Evolutionary conservation across 768 basidiomycete genomes (phyloP), one percentile per base, ranked within the genome.

Genomic region (Floccularia luteovirens): DNA sequence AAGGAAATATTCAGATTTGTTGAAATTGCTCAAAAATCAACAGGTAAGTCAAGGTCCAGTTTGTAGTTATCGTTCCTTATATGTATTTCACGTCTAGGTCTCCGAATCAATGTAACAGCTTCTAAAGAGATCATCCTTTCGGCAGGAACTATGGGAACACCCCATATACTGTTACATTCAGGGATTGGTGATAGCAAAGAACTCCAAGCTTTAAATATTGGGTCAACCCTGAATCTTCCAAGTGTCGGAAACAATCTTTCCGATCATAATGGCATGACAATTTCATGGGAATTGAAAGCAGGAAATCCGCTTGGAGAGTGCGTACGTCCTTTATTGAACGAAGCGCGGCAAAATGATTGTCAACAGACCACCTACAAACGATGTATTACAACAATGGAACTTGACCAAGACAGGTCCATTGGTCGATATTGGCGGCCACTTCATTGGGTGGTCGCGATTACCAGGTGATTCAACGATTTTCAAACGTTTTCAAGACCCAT

Each of bases 111-210:
- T 2, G 66, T 60, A 1, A 61, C 44, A 6, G 76, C 73, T 0
- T 48, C 49, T 42, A 70, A 67, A 43, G 76, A 79, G 48, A 61
- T 79, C 27, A 59, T 79, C 10, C 45, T 79, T 13, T 63, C 52
- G 12, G 43, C 47, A 5, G 56, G 56, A 10, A 42, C 47, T 5
- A 40, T 56, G 1, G 48, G 25, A 1, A 53, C 51, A 1, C 55
- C 56, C 4, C 53, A 54, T 21, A 45, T 58, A 1, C 48, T 58
- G 7, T 44, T 58, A 36, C 35, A 47, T 21, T 53, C 51, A 1
- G 59, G 58, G 13, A 49, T 62, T 30, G 61, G 61, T 4, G 47
- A 51, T n/a, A 24, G 31, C 7, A 27, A 38, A 10, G 47, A 50
- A 20, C 38, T 59, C 12, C 11, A 33, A 17, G 41, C 40, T 14